Percentiles rank a stretch among this genome's conserved stretches.
These are phyloP conservation scores for Pseudocercospora eumusae DNA, from an alignment of 2,329 filamentous ascomycete genomes.

Conservation along the genomic window DNA sequence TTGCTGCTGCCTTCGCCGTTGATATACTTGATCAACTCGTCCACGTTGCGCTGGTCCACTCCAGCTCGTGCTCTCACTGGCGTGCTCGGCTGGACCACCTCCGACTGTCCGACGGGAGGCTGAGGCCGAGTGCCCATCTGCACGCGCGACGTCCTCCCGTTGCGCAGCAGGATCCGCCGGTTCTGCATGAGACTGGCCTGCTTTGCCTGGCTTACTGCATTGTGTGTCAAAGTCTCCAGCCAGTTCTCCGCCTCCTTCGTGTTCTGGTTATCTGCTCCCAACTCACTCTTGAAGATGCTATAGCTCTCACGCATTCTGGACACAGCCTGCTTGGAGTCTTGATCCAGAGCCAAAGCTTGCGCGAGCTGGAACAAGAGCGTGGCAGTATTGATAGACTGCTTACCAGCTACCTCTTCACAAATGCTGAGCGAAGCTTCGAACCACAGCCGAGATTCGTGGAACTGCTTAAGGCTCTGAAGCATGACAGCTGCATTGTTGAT, in stretches of 20 bases:
- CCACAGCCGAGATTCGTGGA: slow-evolving; percentile 92
- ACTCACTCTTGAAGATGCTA: slow-evolving; percentile 86
- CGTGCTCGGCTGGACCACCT: slow-evolving; percentile 16
- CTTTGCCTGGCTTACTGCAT: slow-evolving; percentile 91
- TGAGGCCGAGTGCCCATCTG: slow-evolving; percentile 62
- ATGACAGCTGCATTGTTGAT: slow-evolving; percentile 99
- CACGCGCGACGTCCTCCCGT: slow-evolving; percentile 54
- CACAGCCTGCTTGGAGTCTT: slow-evolving; percentile 89
- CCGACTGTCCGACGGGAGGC: slow-evolving; percentile 53
- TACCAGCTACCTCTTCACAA: slow-evolving; percentile 86
- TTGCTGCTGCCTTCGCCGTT: slow-evolving; percentile 63
- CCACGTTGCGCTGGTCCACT: slow-evolving; percentile 70
- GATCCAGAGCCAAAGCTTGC: slow-evolving; percentile 91
- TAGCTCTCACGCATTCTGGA: slow-evolving; percentile 94
- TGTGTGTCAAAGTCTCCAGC: slow-evolving; percentile 94
- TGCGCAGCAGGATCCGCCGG: slow-evolving; percentile 32
- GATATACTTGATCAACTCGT: slow-evolving; percentile 92
- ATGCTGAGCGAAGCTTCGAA: slow-evolving; percentile 90
- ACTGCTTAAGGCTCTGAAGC: slow-evolving; percentile 66
- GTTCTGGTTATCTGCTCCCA: slow-evolving; percentile 90
- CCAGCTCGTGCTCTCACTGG: slow-evolving; percentile 21
- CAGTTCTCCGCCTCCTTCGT: slow-evolving; percentile 97
- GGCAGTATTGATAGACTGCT: slow-evolving; percentile 86
- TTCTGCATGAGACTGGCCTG: slow-evolving; percentile 60
- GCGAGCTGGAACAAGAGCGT: slow-evolving; percentile 96